Percentiles rank a stretch among this genome's conserved stretches.
Evolutionary conservation across 371 early-diverging fungal species (phyloP).

Genomic region (Mucor velutinosus): DNA sequence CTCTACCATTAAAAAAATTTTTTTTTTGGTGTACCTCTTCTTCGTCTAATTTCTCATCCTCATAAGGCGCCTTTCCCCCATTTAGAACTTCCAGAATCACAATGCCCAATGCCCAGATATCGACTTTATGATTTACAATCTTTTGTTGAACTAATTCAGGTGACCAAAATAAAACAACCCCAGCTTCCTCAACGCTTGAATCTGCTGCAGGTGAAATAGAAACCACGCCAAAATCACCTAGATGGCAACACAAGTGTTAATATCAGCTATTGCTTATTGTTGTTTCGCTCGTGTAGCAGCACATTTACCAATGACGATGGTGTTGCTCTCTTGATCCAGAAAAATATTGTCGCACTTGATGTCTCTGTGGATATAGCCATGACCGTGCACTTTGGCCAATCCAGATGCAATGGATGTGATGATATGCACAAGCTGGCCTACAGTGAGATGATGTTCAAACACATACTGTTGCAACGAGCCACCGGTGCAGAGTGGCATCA

Average conservation of each 20-base stretch:
- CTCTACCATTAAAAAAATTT: not conserved
- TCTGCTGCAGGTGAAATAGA: constrained; percentile 53
- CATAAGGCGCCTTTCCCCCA: constrained; percentile 55
- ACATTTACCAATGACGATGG: constrained; percentile 51
- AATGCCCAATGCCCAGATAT: constrained; percentile 6
- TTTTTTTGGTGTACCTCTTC: constrained; percentile 33
- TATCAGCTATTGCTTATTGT: too few relatives aligned
- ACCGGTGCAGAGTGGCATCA: constrained; percentile 54
- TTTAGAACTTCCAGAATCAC: constrained; percentile 7
- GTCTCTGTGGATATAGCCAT: constrained; percentile 55
- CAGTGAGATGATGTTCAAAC: constrained; percentile 48
- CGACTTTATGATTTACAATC: constrained; percentile 42
- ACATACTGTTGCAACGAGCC: constrained; percentile 54
- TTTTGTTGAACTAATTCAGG: constrained; percentile 52
- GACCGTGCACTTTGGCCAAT: constrained; percentile 46
- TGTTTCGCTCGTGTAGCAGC: too few relatives aligned
- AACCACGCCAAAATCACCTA: constrained; percentile 57
- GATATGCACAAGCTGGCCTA: constrained; percentile 51
- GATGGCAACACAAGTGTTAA: too few relatives aligned
- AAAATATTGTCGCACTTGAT: constrained; percentile 58
- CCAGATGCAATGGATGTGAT: constrained; percentile 48
- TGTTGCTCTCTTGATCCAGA: constrained; percentile 38
- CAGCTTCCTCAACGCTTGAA: constrained; percentile 53
- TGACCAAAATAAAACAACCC: constrained; percentile 57
- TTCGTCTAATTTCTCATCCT: constrained; percentile 51